Conservation (phyloP, 2,329 filamentous ascomycete species). For the Aureobasidium sp. region DNA sequence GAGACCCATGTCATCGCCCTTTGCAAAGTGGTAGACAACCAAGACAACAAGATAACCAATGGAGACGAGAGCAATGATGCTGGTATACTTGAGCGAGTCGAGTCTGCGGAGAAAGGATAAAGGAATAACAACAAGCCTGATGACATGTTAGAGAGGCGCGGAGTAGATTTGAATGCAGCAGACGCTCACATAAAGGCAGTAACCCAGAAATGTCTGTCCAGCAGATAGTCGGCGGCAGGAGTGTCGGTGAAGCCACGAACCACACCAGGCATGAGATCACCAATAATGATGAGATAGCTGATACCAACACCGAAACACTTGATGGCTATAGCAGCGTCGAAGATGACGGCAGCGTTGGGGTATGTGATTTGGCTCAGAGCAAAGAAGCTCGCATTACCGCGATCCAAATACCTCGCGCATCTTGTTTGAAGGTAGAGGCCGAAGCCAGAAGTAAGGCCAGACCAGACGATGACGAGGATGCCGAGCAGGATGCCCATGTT, state of each 20-base stretch:
- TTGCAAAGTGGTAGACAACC: constrained; percentile 84
- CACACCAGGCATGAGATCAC: constrained; percentile 95
- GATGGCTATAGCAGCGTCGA: constrained; percentile 90
- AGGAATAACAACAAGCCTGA: constrained; percentile 81
- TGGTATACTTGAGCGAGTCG: constrained; percentile 96
- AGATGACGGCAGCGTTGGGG: constrained; percentile 88
- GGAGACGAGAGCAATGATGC: constrained; percentile 79
- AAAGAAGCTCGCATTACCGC: constrained; percentile 85
- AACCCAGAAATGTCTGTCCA: constrained; percentile 94
- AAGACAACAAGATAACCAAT: constrained; percentile 92
- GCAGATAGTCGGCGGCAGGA: constrained; percentile 61
- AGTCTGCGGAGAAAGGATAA: constrained; percentile 84
- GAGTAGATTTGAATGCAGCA: background rate
- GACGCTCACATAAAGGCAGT: constrained; percentile 78
- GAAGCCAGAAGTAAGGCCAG: constrained; percentile 79
- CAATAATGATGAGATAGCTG: constrained; percentile 97
- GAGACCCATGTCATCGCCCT: constrained; percentile 66
- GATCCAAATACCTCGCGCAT: constrained; percentile 87
- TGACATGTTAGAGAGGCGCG: constrained; percentile 18
- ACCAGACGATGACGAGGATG: constrained; percentile 80
- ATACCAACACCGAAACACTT: constrained; percentile 98
- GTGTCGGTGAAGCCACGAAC: constrained; percentile 66
- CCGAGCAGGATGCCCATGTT: constrained; percentile 92
- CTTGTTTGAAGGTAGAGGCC: constrained; percentile 90
- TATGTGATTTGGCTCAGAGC: constrained; percentile 96